Conservation (phyloP, 2,329 filamentous ascomycete species). For the Lecanicillium sp. region DNA sequence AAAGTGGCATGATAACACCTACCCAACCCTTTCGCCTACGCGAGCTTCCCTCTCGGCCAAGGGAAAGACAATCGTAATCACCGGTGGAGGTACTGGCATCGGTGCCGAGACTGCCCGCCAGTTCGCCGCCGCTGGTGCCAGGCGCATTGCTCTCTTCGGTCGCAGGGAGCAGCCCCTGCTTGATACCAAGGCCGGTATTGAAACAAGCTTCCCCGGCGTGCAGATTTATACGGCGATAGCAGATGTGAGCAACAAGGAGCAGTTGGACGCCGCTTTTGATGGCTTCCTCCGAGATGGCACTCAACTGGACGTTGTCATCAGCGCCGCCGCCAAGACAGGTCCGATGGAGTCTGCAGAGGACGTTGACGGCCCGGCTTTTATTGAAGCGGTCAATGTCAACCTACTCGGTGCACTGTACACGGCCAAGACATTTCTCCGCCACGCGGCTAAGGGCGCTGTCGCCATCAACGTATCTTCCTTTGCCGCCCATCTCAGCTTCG, state of each 20-base stretch:
- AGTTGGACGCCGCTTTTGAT: constrained; percentile 11
- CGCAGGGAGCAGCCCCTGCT: constrained; percentile 23
- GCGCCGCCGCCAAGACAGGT: constrained; percentile 21
- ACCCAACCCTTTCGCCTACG: constrained; percentile 22
- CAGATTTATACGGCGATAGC: constrained; percentile 16
- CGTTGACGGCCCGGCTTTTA: constrained; percentile 20
- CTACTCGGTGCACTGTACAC: constrained; percentile 20
- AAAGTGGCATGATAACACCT: constrained; percentile 17
- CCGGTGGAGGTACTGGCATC: constrained; percentile 48
- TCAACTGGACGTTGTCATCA: constrained; percentile 24
- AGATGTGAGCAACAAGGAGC: constrained; percentile 15
- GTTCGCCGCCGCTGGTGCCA: constrained; percentile 36
- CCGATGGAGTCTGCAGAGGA: constrained; percentile 16
- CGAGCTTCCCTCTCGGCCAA: constrained; percentile 21
- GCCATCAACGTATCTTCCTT: constrained; percentile 22
- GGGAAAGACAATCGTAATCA: constrained; percentile 45
- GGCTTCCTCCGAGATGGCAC: background rate
- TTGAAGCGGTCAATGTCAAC: constrained; percentile 22
- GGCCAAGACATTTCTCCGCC: constrained; percentile 18
- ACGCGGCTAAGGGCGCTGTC: constrained; percentile 15
- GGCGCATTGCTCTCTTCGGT: constrained; percentile 43
- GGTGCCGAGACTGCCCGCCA: constrained; percentile 38
- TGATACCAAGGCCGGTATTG: constrained; percentile 19
- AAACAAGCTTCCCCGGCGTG: constrained; percentile 16
- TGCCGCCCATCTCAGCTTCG: constrained; percentile 14